Base-by-base conservation (phyloP, 2,329 filamentous ascomycete species). In the Aspergillus floridensis region DNA sequence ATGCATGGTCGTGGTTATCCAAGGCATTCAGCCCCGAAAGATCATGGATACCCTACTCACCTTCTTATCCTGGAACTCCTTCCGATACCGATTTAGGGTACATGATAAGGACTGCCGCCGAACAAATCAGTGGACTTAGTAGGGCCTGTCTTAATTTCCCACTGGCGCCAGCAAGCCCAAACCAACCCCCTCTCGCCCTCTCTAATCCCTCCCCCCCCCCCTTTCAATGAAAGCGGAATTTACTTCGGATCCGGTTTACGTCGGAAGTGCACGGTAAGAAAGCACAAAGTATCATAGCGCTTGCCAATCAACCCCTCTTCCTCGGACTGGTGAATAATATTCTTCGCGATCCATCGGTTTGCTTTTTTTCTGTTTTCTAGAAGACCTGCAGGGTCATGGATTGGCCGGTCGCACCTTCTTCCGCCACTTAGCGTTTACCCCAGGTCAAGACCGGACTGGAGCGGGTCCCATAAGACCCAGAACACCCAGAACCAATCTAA, bases 371-470 rank as follows among this genome's bases (percentile, higher is more conserved):
- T 62, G 57, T 56, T 59, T 65, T 64, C 62, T 65, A 62, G 61
- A 62, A 64, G 56, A 46, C 62, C 62, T 59, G 48, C 64, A 61
- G 56, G 56, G 58, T 52, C 59, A 58, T 58, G 57, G 50, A 58
- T 58, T 62, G 53, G 53, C 53, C 32, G 63, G 57, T 53, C 49
- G 59, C 50, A 44, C 49, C 16, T 60, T 48, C 50, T 51, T 41
- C 56, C 46, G 56, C 59, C 57, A 47, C 16, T 58, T 58, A 52
- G 48, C 55, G 49, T 65, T 59, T 72, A 72, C 70, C 70, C 70
- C 70, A 72, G 70, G 69, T 72, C 68, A 54, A 56, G 54, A 50
- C 59, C 53, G 51, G 53, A 55, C 53, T 55, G 53, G 44, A 48
- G 41, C 38, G 38, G 53, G 53, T 32, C 53, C 53, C 53, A 52